Conservation (phyloP, 2,329 filamentous ascomycete species). For the Alternaria atra region DNA sequence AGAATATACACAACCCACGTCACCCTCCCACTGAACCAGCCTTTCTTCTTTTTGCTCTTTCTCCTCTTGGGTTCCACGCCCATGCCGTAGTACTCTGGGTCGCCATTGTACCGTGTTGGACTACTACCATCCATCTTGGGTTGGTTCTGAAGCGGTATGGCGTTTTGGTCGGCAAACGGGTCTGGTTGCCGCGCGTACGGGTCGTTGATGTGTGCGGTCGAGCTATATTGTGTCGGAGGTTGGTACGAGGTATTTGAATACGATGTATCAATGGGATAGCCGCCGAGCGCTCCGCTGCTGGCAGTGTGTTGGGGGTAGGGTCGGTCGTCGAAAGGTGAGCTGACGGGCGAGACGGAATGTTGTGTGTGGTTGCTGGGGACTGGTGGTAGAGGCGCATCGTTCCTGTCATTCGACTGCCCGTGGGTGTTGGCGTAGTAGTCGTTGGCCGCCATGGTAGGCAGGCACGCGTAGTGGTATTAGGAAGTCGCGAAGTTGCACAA, state of each 20-base stretch:
- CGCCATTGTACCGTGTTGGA: constrained; percentile 49
- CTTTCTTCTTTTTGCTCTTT: constrained; percentile 54
- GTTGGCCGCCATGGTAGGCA: constrained; percentile 56
- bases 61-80: constrained; percentile 20
- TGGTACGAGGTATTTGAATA: constrained; percentile 61
- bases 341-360: constrained; percentile 46
- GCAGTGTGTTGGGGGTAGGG: constrained; percentile 54
- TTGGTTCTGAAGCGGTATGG: constrained; percentile 57
- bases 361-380: constrained; percentile 37
- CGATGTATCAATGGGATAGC: constrained; percentile 60
- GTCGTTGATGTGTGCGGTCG: constrained; percentile 44
- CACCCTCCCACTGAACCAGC: constrained; percentile 66
- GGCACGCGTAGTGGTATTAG: neutral
- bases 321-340: constrained; percentile 46
- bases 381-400: constrained; percentile 51
- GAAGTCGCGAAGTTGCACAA: constrained; percentile 1
- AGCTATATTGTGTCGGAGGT: constrained; percentile 33
- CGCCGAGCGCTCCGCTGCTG: constrained; percentile 61
- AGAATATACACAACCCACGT: constrained; percentile 87
- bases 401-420: constrained; percentile 24
- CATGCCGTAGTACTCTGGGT: constrained; percentile 50
- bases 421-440: constrained; percentile 68
- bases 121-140: constrained; percentile 51
- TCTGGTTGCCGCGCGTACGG: constrained; percentile 58
- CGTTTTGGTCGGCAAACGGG: constrained; percentile 59